These are phyloP conservation scores for Aspergillus japonicus DNA, from an alignment of 2,329 filamentous ascomycete genomes.

Conservation along the genomic window DNA sequence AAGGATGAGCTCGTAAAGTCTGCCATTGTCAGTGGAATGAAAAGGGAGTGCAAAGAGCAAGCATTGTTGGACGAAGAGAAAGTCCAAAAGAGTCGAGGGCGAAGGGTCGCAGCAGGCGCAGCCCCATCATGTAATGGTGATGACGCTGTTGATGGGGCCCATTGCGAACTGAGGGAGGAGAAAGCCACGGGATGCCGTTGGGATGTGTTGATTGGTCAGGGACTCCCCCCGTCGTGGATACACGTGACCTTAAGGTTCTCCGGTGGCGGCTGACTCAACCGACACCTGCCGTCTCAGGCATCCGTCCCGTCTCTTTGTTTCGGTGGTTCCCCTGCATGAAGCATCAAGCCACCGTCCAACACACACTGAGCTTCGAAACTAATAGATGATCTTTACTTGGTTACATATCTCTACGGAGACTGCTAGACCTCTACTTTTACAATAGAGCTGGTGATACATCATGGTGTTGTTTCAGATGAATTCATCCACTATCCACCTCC, in stretches of 20 bases:
- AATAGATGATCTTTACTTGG: no score
- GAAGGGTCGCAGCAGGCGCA: not conserved
- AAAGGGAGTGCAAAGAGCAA: not conserved
- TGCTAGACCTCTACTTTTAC: no score
- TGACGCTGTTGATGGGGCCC: not conserved
- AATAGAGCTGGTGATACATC: no score
- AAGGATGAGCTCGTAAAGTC: constrained; percentile 32
- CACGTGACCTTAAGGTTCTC: no score
- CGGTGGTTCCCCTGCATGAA: not conserved
- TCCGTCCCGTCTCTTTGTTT: not conserved
- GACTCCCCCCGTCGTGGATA: not conserved
- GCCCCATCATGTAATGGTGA: not conserved
- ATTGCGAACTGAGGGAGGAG: not conserved
- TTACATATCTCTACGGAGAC: no score
- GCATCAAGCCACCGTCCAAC: no score
- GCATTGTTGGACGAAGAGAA: not conserved
- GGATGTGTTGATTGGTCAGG: not conserved
- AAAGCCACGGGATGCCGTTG: not conserved
- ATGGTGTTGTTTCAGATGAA: no score
- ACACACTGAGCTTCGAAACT: no score
- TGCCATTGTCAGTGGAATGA: constrained; percentile 9
- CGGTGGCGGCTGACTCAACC: not conserved
- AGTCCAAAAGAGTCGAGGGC: not conserved
- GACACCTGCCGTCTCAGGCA: not conserved
- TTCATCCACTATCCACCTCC: no score